Conservation (phyloP, 192 early-diverging fungal species). For the Geranomyces michiganensis region DNA sequence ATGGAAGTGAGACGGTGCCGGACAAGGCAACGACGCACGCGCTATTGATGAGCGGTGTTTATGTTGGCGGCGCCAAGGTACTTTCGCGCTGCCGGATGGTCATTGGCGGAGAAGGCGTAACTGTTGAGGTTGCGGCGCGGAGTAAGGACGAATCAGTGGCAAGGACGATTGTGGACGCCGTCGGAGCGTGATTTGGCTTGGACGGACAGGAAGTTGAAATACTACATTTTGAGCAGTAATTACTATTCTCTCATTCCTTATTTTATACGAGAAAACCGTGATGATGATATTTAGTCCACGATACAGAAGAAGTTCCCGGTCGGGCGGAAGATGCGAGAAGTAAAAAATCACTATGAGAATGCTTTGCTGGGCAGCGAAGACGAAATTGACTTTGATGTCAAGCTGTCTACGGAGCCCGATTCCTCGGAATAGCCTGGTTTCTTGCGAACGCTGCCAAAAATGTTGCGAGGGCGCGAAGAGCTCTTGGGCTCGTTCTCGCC, state of each 20-base stretch:
- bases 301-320: neutral
- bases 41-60: constrained; percentile 81
- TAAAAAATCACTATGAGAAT: neutral
- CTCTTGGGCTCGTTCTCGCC: too few relatives aligned
- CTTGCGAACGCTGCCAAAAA: too few relatives aligned
- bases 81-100: constrained; percentile 89
- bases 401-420: too few relatives aligned
- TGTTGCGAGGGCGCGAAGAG: too few relatives aligned
- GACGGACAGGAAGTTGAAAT: neutral
- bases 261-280: neutral
- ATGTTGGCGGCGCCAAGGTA: constrained; percentile 76
- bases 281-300: neutral
- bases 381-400: too few relatives aligned
- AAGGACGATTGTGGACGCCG: constrained; percentile 76
- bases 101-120: constrained; percentile 80
- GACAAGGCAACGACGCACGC: constrained; percentile 83
- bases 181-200: constrained; percentile 31
- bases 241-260: neutral
- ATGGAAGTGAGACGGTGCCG: constrained; percentile 63
- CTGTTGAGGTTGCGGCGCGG: constrained; percentile 87
- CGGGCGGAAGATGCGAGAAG: too few relatives aligned
- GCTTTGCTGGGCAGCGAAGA: too few relatives aligned
- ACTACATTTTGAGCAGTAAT: neutral
- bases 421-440: too few relatives aligned
- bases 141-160: constrained; percentile 67